These are phyloP conservation scores for Diaporthe caulivora DNA, from an alignment of 2,329 filamentous ascomycete genomes.

Conservation along the genomic window DNA sequence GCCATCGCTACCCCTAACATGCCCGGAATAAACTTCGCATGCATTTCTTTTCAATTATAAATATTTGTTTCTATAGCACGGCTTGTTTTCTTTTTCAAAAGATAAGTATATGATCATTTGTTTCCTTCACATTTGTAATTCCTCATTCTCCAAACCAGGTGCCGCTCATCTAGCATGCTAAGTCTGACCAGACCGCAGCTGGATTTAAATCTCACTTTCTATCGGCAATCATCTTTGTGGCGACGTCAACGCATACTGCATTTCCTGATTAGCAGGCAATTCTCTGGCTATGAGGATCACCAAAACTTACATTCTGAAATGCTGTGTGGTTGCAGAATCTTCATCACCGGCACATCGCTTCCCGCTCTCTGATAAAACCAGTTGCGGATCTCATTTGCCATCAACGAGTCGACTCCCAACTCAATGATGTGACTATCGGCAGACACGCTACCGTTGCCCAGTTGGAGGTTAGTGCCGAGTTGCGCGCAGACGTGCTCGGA, in stretches of 20 bases:
- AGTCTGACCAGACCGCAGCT: not conserved
- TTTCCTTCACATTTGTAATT: too few species aligned
- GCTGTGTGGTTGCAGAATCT: constrained; percentile 53
- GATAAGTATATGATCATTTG: too few species aligned
- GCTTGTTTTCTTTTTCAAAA: too few species aligned
- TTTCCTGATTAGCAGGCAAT: not conserved
- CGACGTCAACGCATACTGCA: constrained; percentile 29
- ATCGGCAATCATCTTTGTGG: constrained; percentile 23
- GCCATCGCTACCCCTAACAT: too few species aligned
- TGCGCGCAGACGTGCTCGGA: constrained; percentile 45
- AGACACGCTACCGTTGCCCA: constrained; percentile 47
- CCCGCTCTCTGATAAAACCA: constrained; percentile 60
- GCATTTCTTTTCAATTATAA: not conserved
- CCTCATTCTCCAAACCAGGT: not conserved
- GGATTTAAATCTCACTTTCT: not conserved
- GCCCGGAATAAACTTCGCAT: too few species aligned
- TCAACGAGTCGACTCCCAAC: constrained; percentile 56
- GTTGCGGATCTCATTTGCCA: constrained; percentile 55
- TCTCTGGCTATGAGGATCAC: not conserved
- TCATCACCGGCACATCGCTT: constrained; percentile 59
- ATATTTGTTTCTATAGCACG: too few species aligned
- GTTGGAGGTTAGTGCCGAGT: constrained; percentile 49
- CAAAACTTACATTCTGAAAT: constrained; percentile 39
- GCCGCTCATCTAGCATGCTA: not conserved
- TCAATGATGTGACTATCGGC: constrained; percentile 50